These are phyloP conservation scores for Diaporthe vaccinii DNA, from an alignment of 2,329 filamentous ascomycete species.

Conservation along the genomic window DNA sequence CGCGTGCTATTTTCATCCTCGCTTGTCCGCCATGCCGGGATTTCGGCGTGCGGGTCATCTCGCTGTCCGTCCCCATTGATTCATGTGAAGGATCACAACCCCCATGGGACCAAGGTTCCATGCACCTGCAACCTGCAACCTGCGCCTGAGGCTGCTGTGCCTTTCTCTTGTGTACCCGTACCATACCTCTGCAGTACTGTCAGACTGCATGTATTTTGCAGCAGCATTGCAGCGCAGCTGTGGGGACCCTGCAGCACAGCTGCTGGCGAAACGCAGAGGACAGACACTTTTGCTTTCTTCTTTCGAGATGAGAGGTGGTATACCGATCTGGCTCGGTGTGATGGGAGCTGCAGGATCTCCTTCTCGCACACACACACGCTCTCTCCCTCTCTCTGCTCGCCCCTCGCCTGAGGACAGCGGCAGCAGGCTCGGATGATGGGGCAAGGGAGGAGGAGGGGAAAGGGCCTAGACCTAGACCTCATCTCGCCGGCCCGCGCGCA, in stretches of 20 bases:
- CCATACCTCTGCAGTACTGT: too few relatives aligned
- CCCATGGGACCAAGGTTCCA: constrained; percentile 13
- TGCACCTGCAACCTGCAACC: not conserved
- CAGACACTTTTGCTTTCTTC: not conserved
- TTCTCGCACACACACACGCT: not conserved
- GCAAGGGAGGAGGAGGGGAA: not conserved
- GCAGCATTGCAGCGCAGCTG: constrained; percentile 3
- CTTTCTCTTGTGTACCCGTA: not conserved
- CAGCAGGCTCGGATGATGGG: not conserved
- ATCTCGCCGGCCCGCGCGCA: constrained; percentile 19
- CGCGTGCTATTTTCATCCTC: constrained; percentile 40
- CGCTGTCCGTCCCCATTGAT: not conserved
- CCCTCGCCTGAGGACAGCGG: not conserved
- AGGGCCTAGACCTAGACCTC: constrained; percentile 10
- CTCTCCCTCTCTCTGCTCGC: not conserved
- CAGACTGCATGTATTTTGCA: not conserved
- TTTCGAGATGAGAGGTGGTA: constrained; percentile 18
- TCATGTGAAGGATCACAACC: constrained; percentile 9
- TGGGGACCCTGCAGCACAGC: not conserved
- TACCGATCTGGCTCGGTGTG: constrained; percentile 31
- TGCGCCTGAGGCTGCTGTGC: not conserved
- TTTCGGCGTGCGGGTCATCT: not conserved
- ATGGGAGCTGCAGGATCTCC: constrained; percentile 30
- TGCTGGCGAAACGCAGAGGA: not conserved
- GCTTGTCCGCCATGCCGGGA: constrained; percentile 31